Conservation (phyloP, 2,329 filamentous ascomycete species). For the Fonsecaea multimorphosa region DNA sequence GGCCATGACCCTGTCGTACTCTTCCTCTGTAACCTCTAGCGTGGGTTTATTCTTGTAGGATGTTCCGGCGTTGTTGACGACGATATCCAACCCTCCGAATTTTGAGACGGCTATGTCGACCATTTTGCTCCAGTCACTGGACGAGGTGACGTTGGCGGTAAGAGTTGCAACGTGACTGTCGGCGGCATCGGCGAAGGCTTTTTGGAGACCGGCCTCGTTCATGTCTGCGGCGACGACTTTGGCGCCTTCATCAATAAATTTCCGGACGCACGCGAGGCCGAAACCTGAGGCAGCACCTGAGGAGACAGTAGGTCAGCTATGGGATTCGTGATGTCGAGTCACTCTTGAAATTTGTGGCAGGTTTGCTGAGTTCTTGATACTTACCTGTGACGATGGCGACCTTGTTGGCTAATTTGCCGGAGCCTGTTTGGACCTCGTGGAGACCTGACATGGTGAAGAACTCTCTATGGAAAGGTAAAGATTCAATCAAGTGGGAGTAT, state of each 20-base stretch:
- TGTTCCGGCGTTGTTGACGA: slow-evolving; percentile 39
- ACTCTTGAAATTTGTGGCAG: not conserved
- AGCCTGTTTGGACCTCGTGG: slow-evolving; percentile 37
- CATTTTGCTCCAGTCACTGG: slow-evolving; percentile 37
- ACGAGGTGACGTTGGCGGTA: slow-evolving; percentile 34
- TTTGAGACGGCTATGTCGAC: slow-evolving; percentile 33
- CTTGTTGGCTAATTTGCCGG: slow-evolving; percentile 50
- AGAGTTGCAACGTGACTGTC: slow-evolving; percentile 29
- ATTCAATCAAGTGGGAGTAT: not conserved
- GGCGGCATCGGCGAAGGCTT: slow-evolving; percentile 21
- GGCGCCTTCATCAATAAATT: slow-evolving; percentile 50
- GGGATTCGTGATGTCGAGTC: not conserved
- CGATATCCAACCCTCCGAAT: slow-evolving; percentile 37
- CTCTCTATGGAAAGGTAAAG: not conserved
- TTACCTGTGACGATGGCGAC: slow-evolving; percentile 55
- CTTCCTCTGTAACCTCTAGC: slow-evolving; percentile 46
- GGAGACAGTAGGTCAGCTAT: not conserved
- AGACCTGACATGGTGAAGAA: slow-evolving; percentile 33
- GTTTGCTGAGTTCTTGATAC: not conserved
- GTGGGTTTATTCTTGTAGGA: slow-evolving; percentile 46
- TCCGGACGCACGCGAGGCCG: slow-evolving; percentile 49
- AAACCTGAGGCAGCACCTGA: slow-evolving; percentile 52
- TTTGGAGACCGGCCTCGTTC: slow-evolving; percentile 41
- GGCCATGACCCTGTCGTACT: slow-evolving; percentile 53
- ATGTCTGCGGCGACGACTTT: slow-evolving; percentile 52